These are phyloP conservation scores for Kurtzmaniella fragi DNA, from an alignment of 805 yeast genomes.

Conservation along the genomic window DNA sequence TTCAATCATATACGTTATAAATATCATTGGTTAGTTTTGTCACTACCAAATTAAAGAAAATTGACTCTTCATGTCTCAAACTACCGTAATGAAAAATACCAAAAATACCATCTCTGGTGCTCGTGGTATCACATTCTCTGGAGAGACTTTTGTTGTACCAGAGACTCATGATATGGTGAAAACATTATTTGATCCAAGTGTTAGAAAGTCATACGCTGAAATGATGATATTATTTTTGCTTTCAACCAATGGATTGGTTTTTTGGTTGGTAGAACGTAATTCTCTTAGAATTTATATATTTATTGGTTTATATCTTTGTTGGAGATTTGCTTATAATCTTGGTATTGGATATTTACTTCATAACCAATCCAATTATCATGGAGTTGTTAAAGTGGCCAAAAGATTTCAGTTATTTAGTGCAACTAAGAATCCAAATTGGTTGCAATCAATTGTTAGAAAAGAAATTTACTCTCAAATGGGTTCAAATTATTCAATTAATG, in stretches of 20 bases:
- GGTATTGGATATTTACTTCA: slow-evolving; percentile 74
- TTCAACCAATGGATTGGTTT: slow-evolving; percentile 26
- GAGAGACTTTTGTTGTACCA: slow-evolving; percentile 46
- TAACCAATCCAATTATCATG: slow-evolving; percentile 57
- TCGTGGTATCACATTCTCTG: slow-evolving; percentile 41
- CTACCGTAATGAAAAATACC: background rate
- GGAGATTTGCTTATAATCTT: slow-evolving; percentile 72
- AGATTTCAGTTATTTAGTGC: slow-evolving; percentile 24
- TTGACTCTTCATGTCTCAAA: too few species aligned
- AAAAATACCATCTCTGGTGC: slow-evolving; percentile 22
- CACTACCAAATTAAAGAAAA: too few species aligned
- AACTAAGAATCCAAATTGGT: slow-evolving; percentile 28
- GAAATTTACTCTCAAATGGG: slow-evolving; percentile 40
- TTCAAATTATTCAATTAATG: slow-evolving; percentile 18
- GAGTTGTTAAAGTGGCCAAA: slow-evolving; percentile 49
- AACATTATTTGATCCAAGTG: slow-evolving; percentile 71
- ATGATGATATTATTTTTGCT: slow-evolving; percentile 45
- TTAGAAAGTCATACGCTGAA: slow-evolving; percentile 65
- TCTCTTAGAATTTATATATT: slow-evolving; percentile 32
- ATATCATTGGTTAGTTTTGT: too few species aligned
- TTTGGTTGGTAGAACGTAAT: slow-evolving; percentile 20
- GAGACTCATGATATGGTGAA: slow-evolving; percentile 81
- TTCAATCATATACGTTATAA: too few species aligned
- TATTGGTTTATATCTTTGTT: slow-evolving; percentile 55
- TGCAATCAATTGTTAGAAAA: slow-evolving; percentile 17